Base-by-base conservation (phyloP, 148 eudicot genomes). In the Rhododendron williamsianum region DNA sequence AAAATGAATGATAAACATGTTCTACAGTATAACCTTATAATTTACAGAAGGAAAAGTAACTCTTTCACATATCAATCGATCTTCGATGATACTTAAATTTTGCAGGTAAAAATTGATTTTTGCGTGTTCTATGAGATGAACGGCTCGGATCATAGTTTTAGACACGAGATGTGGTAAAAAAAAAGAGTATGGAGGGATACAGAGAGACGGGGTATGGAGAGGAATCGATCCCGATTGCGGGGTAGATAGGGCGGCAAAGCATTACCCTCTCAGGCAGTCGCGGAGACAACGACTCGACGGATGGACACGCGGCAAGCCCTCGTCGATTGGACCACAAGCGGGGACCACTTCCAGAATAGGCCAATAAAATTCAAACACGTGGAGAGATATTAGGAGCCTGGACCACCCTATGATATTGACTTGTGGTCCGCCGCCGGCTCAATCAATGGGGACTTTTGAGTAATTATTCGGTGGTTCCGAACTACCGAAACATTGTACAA, bases 391-490 rank as follows among this genome's bases (percentile, higher is more conserved):
- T 18, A 18, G 1, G 15, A 9, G 4, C 25, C 41, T 27, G 82
- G 82, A 51, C 82, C 65, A 80, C 43, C 63, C n/a, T 35, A 51
- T 10, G 33, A 51, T 80, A 58, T 80, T 80, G 82, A 49, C 65
- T 25, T 52, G 82, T 80, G 82, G 82, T 80, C 82, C 82, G 82
- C 82, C 82, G 82, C 82, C 82, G 65, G 82, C 82, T 51, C 38
- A 30, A 79, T 78, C 56, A 78, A 78, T 46, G 21, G 36, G 35
- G 38, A 78, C 76, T 67, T 67, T 30, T 4, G 38, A 13, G 19
- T 30, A 71, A 71, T 71, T 71, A 30, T 71, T 13, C 8, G 5
- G 76, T 33, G 76, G 38, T 71, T 4, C 76, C 76, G 33, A 30
- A 71, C 38, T 33, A 71, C 19, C 13, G 2, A 71, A 71, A 33